These are phyloP conservation scores for Thalia dealbata DNA, from an alignment of 176 grass and related monocot genomes.

Conservation along the genomic window DNA sequence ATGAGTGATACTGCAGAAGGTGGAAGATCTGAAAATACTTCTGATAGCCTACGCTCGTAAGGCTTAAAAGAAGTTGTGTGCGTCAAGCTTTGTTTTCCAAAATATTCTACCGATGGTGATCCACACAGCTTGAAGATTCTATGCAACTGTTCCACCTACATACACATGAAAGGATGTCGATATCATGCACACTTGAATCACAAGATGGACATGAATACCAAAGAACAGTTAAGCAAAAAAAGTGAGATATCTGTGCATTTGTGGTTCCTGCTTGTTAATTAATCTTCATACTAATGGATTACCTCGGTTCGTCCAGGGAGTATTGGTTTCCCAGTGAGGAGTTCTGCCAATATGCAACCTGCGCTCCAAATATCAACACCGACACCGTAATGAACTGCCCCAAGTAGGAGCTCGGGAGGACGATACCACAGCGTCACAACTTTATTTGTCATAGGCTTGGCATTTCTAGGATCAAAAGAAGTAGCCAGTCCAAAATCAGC, in stretches of 20 bases:
- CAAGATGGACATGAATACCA: background rate
- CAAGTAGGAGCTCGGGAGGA: slow-evolving; percentile 2
- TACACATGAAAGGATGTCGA: background rate
- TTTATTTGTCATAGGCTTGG: background rate
- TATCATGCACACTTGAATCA: background rate
- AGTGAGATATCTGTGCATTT: background rate
- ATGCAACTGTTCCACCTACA: slow-evolving; percentile 96
- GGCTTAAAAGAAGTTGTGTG: slow-evolving; percentile 42
- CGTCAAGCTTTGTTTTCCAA: slow-evolving; percentile 57
- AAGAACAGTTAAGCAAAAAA: background rate
- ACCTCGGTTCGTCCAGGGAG: slow-evolving; percentile 1
- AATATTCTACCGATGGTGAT: slow-evolving; percentile 63
- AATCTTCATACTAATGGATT: background rate
- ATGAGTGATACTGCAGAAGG: slow-evolving; percentile 60
- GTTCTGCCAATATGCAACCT: slow-evolving; percentile 1
- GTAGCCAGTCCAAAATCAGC: slow-evolving; percentile 9
- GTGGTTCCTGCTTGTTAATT: background rate
- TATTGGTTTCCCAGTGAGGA: background rate
- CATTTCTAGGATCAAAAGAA: background rate
- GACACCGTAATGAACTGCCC: background rate
- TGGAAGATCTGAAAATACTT: slow-evolving; percentile 54
- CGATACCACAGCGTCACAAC: slow-evolving; percentile 4
- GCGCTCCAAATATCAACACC: background rate
- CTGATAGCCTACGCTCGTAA: slow-evolving; percentile 53
- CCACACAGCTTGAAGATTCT: slow-evolving; percentile 95